Conservation (phyloP, 2,329 filamentous ascomycete species). For the Grosmannia serpens region DNA sequence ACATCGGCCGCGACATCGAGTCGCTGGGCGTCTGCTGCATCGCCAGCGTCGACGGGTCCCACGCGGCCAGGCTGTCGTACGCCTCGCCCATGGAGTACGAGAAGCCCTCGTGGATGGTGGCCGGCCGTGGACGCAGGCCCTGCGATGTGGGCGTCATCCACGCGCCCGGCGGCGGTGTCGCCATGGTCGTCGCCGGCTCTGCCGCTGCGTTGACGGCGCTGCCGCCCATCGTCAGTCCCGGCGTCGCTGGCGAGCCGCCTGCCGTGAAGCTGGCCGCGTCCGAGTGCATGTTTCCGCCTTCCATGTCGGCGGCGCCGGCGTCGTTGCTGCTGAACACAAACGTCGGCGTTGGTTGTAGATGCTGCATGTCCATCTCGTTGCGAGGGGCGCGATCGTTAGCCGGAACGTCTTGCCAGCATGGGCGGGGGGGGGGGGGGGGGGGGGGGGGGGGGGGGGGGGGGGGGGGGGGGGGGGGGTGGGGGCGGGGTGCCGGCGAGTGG, state of each 20-base stretch:
- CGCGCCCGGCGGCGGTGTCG: constrained; percentile 28
- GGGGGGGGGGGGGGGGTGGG: no score
- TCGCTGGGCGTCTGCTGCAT: constrained; percentile 40
- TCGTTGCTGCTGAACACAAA: not conserved
- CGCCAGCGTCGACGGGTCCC: constrained; percentile 44
- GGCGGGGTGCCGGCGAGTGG: no score
- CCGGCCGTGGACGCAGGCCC: constrained; percentile 39
- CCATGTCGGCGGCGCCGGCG: not conserved
- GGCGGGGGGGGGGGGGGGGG: no score
- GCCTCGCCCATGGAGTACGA: constrained; percentile 46
- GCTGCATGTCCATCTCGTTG: no score
- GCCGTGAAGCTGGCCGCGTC: constrained; percentile 12
- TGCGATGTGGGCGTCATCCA: constrained; percentile 46
- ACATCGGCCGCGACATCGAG: constrained; percentile 38
- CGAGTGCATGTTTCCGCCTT: constrained; percentile 26
- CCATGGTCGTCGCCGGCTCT: constrained; percentile 28
- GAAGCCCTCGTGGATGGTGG: constrained; percentile 50
- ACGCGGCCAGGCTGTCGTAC: constrained; percentile 39
- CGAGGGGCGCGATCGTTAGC: no score
- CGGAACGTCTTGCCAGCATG: no score
- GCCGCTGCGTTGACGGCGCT: constrained; percentile 35
- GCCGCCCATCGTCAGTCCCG: constrained; percentile 38
- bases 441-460: no score
- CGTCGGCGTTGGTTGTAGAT: not conserved
- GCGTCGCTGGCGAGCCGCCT: constrained; percentile 30